Percentiles rank a stretch among this genome's conserved stretches.
Conservation (phyloP, 176 grass and related monocot species). For the Raddia distichophylla region DNA sequence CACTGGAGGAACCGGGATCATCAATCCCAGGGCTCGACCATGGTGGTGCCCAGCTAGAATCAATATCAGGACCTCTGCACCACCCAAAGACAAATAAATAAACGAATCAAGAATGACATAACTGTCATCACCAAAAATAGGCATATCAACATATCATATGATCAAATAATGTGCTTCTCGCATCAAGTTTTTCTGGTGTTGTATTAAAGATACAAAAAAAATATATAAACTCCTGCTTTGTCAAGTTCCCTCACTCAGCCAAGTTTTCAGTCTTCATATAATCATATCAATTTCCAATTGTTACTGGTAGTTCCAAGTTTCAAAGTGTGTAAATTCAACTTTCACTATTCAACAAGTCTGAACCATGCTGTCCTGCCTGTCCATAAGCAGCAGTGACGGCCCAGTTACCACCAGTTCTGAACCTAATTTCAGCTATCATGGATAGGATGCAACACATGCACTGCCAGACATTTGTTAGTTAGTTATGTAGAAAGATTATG, state of each 20-base stretch:
- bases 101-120: slow-evolving; percentile 13
- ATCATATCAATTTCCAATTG: background rate
- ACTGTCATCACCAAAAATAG: slow-evolving; percentile 15
- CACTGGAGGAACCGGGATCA: slow-evolving; percentile 74
- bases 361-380: background rate
- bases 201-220: background rate
- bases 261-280: background rate
- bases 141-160: background rate
- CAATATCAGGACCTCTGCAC: slow-evolving; percentile 72
- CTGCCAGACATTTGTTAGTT: background rate
- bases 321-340: background rate
- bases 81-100: slow-evolving; percentile 32
- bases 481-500: background rate
- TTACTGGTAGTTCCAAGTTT: slow-evolving; percentile 1
- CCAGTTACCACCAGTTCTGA: slow-evolving; percentile 6
- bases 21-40: slow-evolving; percentile 69
- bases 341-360: background rate
- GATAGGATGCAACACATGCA: background rate
- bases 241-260: background rate
- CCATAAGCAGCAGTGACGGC: background rate
- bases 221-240: background rate
- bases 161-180: background rate
- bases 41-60: slow-evolving; percentile 76
- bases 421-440: background rate
- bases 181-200: slow-evolving; percentile 19